Evolutionary conservation across 2,329 filamentous ascomycete genomes (phyloP).

Genomic region (Fusarium denticulatum): DNA sequence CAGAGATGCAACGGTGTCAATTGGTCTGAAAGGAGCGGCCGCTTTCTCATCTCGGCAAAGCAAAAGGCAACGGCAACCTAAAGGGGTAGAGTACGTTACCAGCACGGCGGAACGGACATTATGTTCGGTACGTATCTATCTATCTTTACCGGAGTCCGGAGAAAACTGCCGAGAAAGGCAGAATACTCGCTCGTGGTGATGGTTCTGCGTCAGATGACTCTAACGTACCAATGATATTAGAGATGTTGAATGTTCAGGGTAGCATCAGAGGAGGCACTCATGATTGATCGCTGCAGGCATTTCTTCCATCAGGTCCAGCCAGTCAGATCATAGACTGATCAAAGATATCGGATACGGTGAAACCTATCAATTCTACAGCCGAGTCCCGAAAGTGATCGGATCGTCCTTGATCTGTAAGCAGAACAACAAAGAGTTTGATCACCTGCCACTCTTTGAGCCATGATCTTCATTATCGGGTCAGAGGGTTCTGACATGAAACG

Average conservation of each 20-base stretch:
- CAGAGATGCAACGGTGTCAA: slow-evolving; percentile 26
- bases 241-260: slow-evolving; percentile 22
- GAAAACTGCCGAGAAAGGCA: slow-evolving; percentile 38
- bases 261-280: slow-evolving; percentile 19
- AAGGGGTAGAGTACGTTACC: slow-evolving; percentile 32
- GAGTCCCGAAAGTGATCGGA: background rate
- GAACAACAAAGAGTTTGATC: background rate
- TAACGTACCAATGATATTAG: slow-evolving; percentile 1
- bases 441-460: slow-evolving; percentile 15
- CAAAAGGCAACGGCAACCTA: background rate
- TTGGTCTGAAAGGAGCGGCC: slow-evolving; percentile 17
- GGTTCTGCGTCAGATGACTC: slow-evolving; percentile 34
- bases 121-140: background rate
- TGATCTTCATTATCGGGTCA: slow-evolving; percentile 12
- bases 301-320: background rate
- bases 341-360: background rate
- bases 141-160: slow-evolving; percentile 7
- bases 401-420: slow-evolving; percentile 6
- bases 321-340: background rate
- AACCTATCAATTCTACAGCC: background rate
- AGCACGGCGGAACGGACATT: slow-evolving; percentile 35
- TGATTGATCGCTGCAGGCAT: slow-evolving; percentile 39
- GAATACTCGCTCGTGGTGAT: slow-evolving; percentile 6
- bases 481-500: slow-evolving; percentile 4
- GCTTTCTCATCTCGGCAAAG: slow-evolving; percentile 33